Percentiles rank a stretch among this genome's conserved stretches.
These are phyloP conservation scores for Globisporangium parvum DNA, from an alignment of 352 stramenopile species.

Conservation along the genomic window DNA sequence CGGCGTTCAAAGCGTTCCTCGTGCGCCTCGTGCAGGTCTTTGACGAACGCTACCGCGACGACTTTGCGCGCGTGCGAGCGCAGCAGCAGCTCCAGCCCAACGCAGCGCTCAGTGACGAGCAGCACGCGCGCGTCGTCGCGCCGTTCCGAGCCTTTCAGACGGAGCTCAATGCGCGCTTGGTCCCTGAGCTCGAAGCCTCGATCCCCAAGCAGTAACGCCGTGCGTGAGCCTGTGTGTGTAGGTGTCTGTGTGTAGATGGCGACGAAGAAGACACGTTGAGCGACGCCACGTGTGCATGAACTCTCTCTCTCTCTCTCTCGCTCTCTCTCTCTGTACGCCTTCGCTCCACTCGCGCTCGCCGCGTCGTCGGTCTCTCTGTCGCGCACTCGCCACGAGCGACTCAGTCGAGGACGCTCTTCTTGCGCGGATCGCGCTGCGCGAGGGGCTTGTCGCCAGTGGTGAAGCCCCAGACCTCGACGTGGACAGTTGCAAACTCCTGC, in stretches of 20 bases:
- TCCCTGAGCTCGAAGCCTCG: slow-evolving; percentile 18
- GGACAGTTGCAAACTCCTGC: slow-evolving; percentile 74
- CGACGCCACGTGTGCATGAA: neutral
- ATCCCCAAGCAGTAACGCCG: slow-evolving; percentile 10
- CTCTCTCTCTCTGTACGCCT: neutral
- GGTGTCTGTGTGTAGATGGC: neutral
- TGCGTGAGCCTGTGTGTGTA: neutral
- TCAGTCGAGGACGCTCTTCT: slow-evolving; percentile 67
- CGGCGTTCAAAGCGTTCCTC: slow-evolving; percentile 51
- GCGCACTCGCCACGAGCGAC: neutral
- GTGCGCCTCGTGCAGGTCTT: slow-evolving; percentile 48
- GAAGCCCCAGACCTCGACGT: slow-evolving; percentile 86
- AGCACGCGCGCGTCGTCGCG: slow-evolving; percentile 12
- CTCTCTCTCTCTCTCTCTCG: neutral
- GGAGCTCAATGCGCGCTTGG: slow-evolving; percentile 25
- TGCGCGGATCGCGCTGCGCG: slow-evolving; percentile 25
- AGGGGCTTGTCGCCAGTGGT: slow-evolving; percentile 50
- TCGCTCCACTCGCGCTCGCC: too few relatives aligned
- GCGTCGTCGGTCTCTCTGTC: too few relatives aligned
- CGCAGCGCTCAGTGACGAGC: slow-evolving; percentile 19
- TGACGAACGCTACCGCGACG: slow-evolving; percentile 27
- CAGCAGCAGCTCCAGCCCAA: slow-evolving; percentile 28
- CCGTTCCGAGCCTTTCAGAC: slow-evolving; percentile 19
- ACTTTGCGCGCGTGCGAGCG: slow-evolving; percentile 40
- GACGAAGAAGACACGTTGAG: neutral